phyloP scores from a whole-genome alignment of 768 basidiomycete species.

The Pulveroboletus sp. region DNA sequence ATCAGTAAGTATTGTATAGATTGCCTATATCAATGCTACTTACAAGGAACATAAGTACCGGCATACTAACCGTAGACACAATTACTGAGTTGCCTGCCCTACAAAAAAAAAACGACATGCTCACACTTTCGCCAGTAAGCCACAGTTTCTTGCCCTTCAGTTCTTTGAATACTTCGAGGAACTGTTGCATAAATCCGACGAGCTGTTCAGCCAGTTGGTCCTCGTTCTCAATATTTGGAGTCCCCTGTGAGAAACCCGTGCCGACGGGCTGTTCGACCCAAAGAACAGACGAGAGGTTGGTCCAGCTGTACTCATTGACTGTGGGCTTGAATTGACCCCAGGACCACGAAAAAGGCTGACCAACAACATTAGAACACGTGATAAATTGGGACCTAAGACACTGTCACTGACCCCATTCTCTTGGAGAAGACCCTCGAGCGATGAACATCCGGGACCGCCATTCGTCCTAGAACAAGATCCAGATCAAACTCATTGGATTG shows the following conservation, averaged over 20 bases:
- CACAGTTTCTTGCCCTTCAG: constrained; percentile 69
- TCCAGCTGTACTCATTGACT: constrained; percentile 69
- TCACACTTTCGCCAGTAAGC: constrained; percentile 69
- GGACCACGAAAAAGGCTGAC: constrained; percentile 64
- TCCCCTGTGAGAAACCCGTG: constrained; percentile 72
- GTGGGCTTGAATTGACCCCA: constrained; percentile 60
- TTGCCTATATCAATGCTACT: constrained; percentile 15
- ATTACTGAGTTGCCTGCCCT: neutral
- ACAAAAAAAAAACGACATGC: constrained; percentile 19
- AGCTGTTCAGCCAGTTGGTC: constrained; percentile 52
- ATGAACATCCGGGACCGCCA: constrained; percentile 78
- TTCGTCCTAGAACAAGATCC: constrained; percentile 50
- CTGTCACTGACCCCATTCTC: constrained; percentile 59
- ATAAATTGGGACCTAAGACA: constrained; percentile 16
- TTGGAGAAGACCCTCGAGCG: constrained; percentile 64
- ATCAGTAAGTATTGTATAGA: neutral
- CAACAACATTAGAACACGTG: constrained; percentile 4
- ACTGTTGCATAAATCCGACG: constrained; percentile 63
- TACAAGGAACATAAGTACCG: constrained; percentile 62
- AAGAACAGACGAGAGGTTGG: constrained; percentile 68
- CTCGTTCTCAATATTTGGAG: constrained; percentile 56
- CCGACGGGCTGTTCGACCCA: constrained; percentile 81
- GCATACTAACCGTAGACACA: constrained; percentile 47
- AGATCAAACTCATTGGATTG: neutral
- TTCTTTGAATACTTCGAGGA: constrained; percentile 69